These are phyloP conservation scores for Fusarium dimerum DNA, from an alignment of 2,329 filamentous ascomycete genomes.

Conservation along the genomic window DNA sequence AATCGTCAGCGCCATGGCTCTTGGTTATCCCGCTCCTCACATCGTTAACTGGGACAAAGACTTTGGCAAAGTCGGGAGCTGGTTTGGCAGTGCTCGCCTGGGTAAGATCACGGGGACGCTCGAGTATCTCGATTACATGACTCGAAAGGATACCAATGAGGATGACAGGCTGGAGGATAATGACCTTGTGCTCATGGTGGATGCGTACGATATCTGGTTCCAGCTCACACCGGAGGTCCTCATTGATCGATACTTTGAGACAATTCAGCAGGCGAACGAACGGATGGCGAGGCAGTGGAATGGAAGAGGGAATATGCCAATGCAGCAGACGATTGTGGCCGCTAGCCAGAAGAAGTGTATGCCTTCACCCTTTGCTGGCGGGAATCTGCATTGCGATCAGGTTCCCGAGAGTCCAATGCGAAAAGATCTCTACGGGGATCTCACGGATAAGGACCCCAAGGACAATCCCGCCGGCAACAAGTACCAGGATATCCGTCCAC, in stretches of 20 bases:
- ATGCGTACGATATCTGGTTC: constrained; percentile 33
- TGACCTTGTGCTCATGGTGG: constrained; percentile 28
- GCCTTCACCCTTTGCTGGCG: constrained; percentile 5
- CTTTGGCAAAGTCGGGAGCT: constrained; percentile 6
- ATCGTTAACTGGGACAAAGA: constrained; percentile 31
- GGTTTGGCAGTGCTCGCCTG: constrained; percentile 22
- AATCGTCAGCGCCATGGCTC: constrained; percentile 23
- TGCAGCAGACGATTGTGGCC: constrained; percentile 22
- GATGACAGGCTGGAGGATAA: constrained; percentile 18
- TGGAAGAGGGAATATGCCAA: background rate
- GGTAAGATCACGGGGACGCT: constrained; percentile 30
- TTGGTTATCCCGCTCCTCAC: constrained; percentile 28
- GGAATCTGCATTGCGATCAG: constrained; percentile 16
- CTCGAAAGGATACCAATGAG: background rate
- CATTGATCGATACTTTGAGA: constrained; percentile 27
- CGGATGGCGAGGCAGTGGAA: constrained; percentile 11
- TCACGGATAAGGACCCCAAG: constrained; percentile 10
- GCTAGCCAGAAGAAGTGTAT: constrained; percentile 26
- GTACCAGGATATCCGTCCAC: constrained; percentile 19
- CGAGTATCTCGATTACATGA: constrained; percentile 25
- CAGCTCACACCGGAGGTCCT: constrained; percentile 31
- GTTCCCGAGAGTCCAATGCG: constrained; percentile 17
- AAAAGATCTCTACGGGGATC: constrained; percentile 18
- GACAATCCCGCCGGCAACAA: background rate
- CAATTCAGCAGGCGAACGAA: constrained; percentile 16